Percentiles rank a stretch among this genome's conserved stretches.
These are phyloP conservation scores for Stemphylium lycopersici DNA, from an alignment of 2,329 filamentous ascomycete species.

Conservation along the genomic window DNA sequence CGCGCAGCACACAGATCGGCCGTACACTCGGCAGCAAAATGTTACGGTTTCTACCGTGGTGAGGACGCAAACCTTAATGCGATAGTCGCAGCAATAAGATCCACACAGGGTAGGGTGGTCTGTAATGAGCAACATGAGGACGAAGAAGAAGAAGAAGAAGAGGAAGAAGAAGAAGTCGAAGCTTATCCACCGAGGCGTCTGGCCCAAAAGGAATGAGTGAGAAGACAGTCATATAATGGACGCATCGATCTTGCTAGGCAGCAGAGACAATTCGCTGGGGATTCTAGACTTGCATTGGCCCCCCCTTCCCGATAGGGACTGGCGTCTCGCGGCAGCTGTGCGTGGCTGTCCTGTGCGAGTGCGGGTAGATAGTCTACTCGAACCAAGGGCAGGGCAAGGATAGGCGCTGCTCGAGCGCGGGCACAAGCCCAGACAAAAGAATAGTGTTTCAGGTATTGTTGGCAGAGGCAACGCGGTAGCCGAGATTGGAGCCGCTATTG, in stretches of 20 bases:
- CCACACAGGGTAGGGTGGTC: not conserved
- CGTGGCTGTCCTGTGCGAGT: conserved; percentile 3
- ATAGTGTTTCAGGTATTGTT: not conserved
- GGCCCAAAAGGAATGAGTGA: conserved; percentile 1
- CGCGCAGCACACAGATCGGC: conserved; percentile 1
- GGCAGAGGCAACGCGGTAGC: not conserved
- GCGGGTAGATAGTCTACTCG: not conserved
- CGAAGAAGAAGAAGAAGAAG: not conserved
- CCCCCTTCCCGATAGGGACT: not conserved
- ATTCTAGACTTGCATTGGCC: conserved; percentile 12
- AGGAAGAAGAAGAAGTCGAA: not conserved
- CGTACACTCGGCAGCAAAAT: conserved; percentile 1
- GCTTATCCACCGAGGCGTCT: not conserved
- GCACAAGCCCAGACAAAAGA: too few species aligned
- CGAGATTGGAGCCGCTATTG: not conserved
- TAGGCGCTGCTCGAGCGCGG: too few species aligned
- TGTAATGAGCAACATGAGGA: not conserved
- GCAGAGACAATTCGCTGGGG: not conserved
- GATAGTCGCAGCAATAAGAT: not conserved
- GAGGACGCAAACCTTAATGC: not conserved
- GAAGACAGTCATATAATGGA: not conserved
- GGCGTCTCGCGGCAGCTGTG: conserved; percentile 8
- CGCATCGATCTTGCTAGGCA: not conserved
- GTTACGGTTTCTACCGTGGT: not conserved
- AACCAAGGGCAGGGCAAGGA: too few species aligned